These are phyloP conservation scores for Geosiphon pyriformis DNA, from an alignment of 192 early-diverging fungal genomes.

Conservation along the genomic window DNA sequence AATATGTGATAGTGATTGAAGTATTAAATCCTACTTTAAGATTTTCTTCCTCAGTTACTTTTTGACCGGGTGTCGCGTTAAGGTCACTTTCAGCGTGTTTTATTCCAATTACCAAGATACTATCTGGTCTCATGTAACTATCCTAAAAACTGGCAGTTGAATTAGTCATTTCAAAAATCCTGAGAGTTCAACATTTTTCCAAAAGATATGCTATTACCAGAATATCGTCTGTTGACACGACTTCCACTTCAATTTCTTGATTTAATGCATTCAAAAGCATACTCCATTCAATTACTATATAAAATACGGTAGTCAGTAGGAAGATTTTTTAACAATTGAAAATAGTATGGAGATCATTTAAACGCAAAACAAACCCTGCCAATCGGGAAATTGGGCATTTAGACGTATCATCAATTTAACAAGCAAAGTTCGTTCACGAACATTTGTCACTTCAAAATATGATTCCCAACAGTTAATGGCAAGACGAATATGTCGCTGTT, in stretches of 20 bases:
- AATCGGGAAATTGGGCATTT: slow-evolving; percentile 48
- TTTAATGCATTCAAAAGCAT: slow-evolving; percentile 10
- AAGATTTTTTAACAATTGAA: not conserved
- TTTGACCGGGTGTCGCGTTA: slow-evolving; percentile 14
- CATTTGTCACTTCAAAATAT: slow-evolving; percentile 39
- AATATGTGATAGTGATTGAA: not conserved
- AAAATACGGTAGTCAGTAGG: not conserved
- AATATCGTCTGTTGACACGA: slow-evolving; percentile 16
- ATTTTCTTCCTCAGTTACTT: slow-evolving; percentile 35
- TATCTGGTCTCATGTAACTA: slow-evolving; percentile 25
- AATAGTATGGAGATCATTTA: not conserved
- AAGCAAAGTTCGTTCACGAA: slow-evolving; percentile 32
- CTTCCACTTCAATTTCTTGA: slow-evolving; percentile 17
- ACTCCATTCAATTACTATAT: slow-evolving; percentile 21
- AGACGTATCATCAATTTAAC: slow-evolving; percentile 50
- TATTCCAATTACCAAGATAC: slow-evolving; percentile 16
- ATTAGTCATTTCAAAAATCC: not conserved
- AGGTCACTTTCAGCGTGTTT: slow-evolving; percentile 10
- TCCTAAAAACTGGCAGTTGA: slow-evolving; percentile 4
- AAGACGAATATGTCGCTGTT: slow-evolving; percentile 40
- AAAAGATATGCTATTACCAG: slow-evolving; percentile 13
- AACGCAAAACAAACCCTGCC: slow-evolving; percentile 30
- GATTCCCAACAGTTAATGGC: slow-evolving; percentile 55
- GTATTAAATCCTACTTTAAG: slow-evolving; percentile 20
- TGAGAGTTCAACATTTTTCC: not conserved